These are phyloP conservation scores for Pyrrhoderma lamaoense DNA, from an alignment of 1,284 basidiomycete genomes.

Conservation along the genomic window DNA sequence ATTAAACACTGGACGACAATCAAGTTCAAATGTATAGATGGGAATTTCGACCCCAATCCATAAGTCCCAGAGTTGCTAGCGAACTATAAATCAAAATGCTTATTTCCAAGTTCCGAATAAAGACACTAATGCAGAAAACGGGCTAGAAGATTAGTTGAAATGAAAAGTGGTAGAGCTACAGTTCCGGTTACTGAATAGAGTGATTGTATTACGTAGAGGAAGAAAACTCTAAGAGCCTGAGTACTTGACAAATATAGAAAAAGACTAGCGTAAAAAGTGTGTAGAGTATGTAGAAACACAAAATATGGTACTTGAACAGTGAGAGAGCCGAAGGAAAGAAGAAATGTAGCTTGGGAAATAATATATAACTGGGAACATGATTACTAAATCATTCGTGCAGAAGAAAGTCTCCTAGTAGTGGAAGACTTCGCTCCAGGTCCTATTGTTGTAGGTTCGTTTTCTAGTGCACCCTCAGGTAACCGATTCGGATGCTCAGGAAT, in stretches of 20 bases:
- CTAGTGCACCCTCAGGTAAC: constrained; percentile 10
- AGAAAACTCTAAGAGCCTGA: too few relatives aligned
- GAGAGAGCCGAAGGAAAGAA: neutral
- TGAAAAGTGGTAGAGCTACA: constrained; percentile 13
- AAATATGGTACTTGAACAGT: neutral
- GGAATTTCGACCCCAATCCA: too few relatives aligned
- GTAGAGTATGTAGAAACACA: too few relatives aligned
- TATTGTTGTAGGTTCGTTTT: neutral
- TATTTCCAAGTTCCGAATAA: constrained; percentile 3
- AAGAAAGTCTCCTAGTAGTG: constrained; percentile 10
- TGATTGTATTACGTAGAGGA: too few relatives aligned
- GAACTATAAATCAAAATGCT: constrained; percentile 15
- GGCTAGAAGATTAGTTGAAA: constrained; percentile 1
- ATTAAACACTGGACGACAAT: too few relatives aligned
- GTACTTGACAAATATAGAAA: neutral
- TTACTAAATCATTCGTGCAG: constrained; percentile 2
- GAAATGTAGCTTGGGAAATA: neutral
- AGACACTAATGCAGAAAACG: too few relatives aligned
- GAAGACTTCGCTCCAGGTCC: constrained; percentile 3
- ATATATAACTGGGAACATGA: neutral
- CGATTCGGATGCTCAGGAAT: constrained; percentile 85
- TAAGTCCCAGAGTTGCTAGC: neutral
- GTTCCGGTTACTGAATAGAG: neutral
- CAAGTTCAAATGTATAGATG: too few relatives aligned
- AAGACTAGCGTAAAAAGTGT: neutral